Percentiles rank a stretch among this genome's conserved stretches.
These are phyloP conservation scores for Coniochaeta hoffmannii DNA, from an alignment of 2,329 filamentous ascomycete genomes.

Conservation along the genomic window DNA sequence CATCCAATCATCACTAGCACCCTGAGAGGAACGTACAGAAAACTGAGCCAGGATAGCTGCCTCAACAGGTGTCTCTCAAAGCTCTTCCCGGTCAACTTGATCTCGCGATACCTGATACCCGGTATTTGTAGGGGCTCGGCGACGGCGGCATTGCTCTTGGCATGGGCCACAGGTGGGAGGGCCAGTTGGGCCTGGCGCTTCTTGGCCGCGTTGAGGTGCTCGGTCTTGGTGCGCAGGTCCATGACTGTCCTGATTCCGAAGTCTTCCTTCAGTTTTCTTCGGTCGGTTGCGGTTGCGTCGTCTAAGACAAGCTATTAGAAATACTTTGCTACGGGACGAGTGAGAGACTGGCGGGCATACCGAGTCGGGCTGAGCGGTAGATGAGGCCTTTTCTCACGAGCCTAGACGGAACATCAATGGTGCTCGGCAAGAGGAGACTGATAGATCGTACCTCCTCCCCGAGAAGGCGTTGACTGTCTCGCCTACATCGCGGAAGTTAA, in stretches of 20 bases:
- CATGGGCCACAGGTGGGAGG: slow-evolving; percentile 27
- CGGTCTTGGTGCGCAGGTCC: slow-evolving; percentile 75
- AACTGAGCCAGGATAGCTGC: slow-evolving; percentile 60
- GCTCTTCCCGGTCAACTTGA: slow-evolving; percentile 66
- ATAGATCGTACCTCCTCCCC: slow-evolving; percentile 41
- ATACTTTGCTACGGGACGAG: background rate
- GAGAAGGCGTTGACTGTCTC: slow-evolving; percentile 55
- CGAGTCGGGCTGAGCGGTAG: slow-evolving; percentile 57
- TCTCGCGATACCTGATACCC: slow-evolving; percentile 54
- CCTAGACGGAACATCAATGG: slow-evolving; percentile 20
- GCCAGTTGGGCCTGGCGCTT: slow-evolving; percentile 46
- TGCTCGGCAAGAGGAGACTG: too few species aligned
- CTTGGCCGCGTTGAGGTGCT: slow-evolving; percentile 60
- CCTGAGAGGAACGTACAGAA: slow-evolving; percentile 39
- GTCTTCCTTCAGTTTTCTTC: slow-evolving; percentile 46
- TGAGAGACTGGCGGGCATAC: background rate
- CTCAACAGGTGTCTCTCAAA: slow-evolving; percentile 64
- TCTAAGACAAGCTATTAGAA: slow-evolving; percentile 38
- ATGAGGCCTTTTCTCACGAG: slow-evolving; percentile 54
- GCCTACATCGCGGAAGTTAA: slow-evolving; percentile 75
- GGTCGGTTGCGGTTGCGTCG: slow-evolving; percentile 62
- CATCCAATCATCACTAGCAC: background rate
- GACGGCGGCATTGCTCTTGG: slow-evolving; percentile 41
- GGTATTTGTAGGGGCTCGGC: slow-evolving; percentile 54
- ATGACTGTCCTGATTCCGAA: slow-evolving; percentile 65